Evolutionary conservation across 2,329 filamentous ascomycete genomes (phyloP), one percentile per base, ranked within the genome.

Genomic region (Xylariales sp.): DNA sequence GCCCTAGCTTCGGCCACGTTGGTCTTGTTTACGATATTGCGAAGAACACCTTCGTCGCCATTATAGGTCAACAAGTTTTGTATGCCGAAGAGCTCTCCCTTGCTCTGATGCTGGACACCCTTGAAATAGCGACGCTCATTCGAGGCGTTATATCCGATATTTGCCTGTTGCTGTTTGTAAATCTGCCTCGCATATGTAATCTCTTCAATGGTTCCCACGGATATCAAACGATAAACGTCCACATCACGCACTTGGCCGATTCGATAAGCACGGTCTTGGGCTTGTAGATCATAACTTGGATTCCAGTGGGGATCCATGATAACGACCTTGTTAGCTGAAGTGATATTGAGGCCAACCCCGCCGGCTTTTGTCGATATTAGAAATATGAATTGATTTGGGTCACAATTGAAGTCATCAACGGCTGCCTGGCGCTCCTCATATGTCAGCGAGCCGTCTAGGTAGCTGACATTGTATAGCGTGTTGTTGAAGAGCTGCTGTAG

Each of bases 281-380:
- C 96, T 79, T 99, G 96, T 0, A 98, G 85, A 75, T 99, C 96
- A 73, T 96, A 95, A 1, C 93, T 89, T 0, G 96, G 96, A 72
- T 99, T 99, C 96, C 96, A 99, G 75, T 98, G 96, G 0, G 96
- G 96, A 77, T 98, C 96, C 55, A 98, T 90, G 43, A 99, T 93
- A 48, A 99, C 95, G 0, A 99, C 96, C 80, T 98, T 98, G 81
- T 99, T 99, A 1, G 96, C 96, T 1, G 93, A 96, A 0, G 95
- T 97, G 76, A 99, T 98, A 77, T 99, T 99, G 34, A 99, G 84
- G 0, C 96, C 96, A 0, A 97, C 92, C 4, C 96, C 96, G 30
- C 96, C 96, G 2, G 96, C 94, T 76, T 92, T 93, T 6, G 96
- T 97, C 28, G 93, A 97, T 75, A 99, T 97, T 23, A 99, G 84